Evolutionary conservation across 1,284 basidiomycete species (phyloP), one percentile per base, ranked within the genome.

Genomic region (Boletus albobrunnescens): DNA sequence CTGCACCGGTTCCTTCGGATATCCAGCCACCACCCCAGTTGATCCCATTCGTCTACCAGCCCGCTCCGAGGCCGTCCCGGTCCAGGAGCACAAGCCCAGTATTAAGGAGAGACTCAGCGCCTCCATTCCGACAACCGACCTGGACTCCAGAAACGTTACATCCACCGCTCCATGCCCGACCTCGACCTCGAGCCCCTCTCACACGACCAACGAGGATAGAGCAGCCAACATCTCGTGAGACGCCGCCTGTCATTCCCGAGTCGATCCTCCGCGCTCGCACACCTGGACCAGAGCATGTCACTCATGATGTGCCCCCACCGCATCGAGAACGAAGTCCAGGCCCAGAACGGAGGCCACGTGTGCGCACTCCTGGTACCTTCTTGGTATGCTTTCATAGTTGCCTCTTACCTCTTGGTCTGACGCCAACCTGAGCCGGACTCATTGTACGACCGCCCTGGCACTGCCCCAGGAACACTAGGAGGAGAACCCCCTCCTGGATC

Each of bases 31-130:
- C 82, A 10, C 83, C 82, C 0, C 64, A 70, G 1, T 58, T 84
- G 6, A 69, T 76, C 3, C 76, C 76, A 0, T 75, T 86, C 44
- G 64, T 68, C 3, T 82, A 80, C 55, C 74, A 74, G 33, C 80
- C 78, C 14, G 67, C 59, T 58, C 73, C 64, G 33, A 61, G 65
- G 53, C 65, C 61, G 20, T 53, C 65, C 4, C 64, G 77, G 31
- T 74, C 71, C 22, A 69, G 75, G 26, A 77, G 76, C 41, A 57
- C 68, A 4, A 78, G 74, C 46, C 77, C 63, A 2, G 42, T 60
- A 12, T 31, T 44, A 20, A 49, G 61, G 36, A 43, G 46, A 27
- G 50, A 50, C 12, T 45, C 61, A 0, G 56, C 52, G 3, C 65
- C 65, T 16, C 65, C 50, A 11, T 53, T 61, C 43, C 50, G 41